Conservation (phyloP, 176 grass and related monocot genomes). For the Alopecurus myosuroides region DNA sequence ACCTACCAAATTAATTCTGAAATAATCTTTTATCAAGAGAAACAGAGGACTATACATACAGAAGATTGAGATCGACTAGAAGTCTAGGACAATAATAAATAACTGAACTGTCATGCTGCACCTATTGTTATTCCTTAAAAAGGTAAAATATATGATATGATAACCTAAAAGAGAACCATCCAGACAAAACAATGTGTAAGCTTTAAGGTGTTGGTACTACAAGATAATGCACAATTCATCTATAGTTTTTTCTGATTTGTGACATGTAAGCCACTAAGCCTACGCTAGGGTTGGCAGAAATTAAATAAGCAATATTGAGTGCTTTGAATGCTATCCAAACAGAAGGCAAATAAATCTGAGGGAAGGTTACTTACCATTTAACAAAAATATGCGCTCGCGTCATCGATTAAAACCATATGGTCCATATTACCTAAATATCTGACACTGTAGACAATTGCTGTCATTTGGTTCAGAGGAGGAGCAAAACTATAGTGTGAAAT, state of each 20-base stretch:
- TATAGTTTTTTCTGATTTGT: neutral
- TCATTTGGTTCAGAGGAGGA: neutral
- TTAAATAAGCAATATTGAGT: neutral
- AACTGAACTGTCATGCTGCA: conserved; percentile 7
- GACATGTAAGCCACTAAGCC: neutral
- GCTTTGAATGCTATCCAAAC: neutral
- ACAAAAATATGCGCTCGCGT: neutral
- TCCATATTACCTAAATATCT: neutral
- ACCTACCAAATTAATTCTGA: neutral
- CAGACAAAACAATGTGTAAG: neutral
- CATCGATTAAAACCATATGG: neutral
- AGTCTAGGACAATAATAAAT: conserved; percentile 12
- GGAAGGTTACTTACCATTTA: neutral
- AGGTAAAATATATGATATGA: conserved; percentile 3
- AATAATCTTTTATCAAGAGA: conserved; percentile 4
- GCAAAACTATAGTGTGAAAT: neutral
- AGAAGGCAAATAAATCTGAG: neutral
- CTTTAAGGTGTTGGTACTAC: conserved; percentile 17
- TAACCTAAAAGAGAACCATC: neutral
- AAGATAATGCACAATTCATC: conserved; percentile 1
- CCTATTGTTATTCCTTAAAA: neutral
- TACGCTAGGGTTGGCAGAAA: conserved; percentile 9
- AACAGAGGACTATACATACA: neutral
- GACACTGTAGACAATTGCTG: neutral
- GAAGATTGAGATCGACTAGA: conserved; percentile 18